phyloP scores from a whole-genome alignment of 164 flowering plant species.

The Cinnamomum micranthum region DNA sequence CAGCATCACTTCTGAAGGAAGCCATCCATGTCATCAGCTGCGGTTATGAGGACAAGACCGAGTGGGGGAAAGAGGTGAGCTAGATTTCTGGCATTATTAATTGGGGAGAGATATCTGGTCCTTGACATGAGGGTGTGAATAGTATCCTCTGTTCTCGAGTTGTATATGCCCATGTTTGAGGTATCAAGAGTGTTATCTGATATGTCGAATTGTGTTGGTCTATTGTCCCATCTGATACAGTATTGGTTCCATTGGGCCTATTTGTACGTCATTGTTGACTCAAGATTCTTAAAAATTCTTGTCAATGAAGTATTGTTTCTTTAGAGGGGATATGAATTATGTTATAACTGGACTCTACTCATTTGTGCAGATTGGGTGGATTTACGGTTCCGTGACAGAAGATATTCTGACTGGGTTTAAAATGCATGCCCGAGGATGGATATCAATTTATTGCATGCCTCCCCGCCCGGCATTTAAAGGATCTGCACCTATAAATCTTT shows the following conservation, averaged over 20 bases:
- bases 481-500: slow-evolving; percentile 99
- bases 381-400: slow-evolving; percentile 96
- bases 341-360: background rate
- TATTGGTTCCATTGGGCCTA: too few species aligned
- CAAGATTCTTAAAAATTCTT: too few species aligned
- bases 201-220: too few species aligned
- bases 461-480: slow-evolving; percentile 97
- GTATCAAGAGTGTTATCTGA: too few species aligned
- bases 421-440: slow-evolving; percentile 99
- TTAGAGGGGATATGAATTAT: background rate
- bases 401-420: slow-evolving; percentile 98
- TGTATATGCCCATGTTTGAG: too few species aligned
- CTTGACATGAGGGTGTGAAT: too few species aligned
- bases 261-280: too few species aligned
- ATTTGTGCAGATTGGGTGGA: slow-evolving; percentile 88
- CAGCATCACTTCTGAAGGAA: slow-evolving; percentile 84
- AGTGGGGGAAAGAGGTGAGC: slow-evolving; percentile 99
- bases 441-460: slow-evolving; percentile 93
- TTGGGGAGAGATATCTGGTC: background rate
- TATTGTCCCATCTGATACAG: too few species aligned
- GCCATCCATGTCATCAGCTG: slow-evolving; percentile 99
- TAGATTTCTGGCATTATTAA: background rate
- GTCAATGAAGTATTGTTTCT: background rate
- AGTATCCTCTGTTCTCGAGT: too few species aligned
- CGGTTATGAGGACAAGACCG: slow-evolving; percentile 94